Evolutionary conservation across 139 green algal species (phyloP), one percentile per base, ranked within the genome.

Genomic region (Tetradesmus obliquus): DNA sequence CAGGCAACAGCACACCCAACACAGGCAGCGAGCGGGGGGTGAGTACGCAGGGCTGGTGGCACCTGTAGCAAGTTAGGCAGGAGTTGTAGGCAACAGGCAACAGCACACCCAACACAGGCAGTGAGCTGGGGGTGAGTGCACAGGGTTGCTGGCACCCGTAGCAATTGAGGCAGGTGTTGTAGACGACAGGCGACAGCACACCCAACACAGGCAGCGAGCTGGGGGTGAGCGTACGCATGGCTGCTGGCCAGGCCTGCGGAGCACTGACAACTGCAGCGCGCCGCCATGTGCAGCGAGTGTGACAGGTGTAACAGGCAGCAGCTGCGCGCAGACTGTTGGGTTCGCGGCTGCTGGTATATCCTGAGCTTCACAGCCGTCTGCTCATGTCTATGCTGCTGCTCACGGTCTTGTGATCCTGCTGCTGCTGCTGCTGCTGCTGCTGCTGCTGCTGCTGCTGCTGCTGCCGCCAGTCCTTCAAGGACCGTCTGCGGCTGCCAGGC

Each of bases 11-110:
- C 76, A 91, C 88, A 79, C 88, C 88, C 8, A 87, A 10, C n/a
- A 91, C 53, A 15, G 88, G 88, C 22, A 80, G 76, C 84, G 88
- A 91, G 57, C 88, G 87, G 10, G 88, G 76, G 88, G 88, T 91
- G 55, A 87, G 88, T 84, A 9, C 20, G 10, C 10, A 55, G 6
- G 5, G 2, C 19, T 13, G 45, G 1, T 20, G 8, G 79, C 45
- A 20, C 3, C 9, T 84, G 79, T 5, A 84, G 74, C 19, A 17
- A 4, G 24, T 54, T 3, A 5, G 6, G 51, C 45, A 57, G 32
- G 32, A 45, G 32, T 45, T 45, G 32, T 45, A 45, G 32, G 32
- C 32, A 45, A 45, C 32, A 45, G 32, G 32, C 32, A 22, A 83
- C 15, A 84, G 86, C 71, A 90, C 86, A 83, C 86, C 86, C 51